Evolutionary conservation across 2,329 filamentous ascomycete genomes (phyloP).

Genomic region (Sphaceloma murrayae): DNA sequence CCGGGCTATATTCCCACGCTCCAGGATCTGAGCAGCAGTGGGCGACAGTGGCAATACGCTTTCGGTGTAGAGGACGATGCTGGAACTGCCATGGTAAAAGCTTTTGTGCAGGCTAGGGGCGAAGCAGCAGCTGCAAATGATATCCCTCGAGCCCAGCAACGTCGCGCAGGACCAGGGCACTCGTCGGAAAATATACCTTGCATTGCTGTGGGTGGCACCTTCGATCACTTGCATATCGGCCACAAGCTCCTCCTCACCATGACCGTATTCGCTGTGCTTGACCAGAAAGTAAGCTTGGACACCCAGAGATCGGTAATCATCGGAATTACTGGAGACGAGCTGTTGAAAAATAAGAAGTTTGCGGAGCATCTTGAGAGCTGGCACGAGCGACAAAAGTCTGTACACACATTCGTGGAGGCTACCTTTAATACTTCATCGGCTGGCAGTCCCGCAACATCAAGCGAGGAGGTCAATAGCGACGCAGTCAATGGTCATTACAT

Average conservation of each 20-base stretch:
- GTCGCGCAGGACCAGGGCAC: constrained; percentile 17
- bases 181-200: constrained; percentile 41
- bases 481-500: constrained; percentile 45
- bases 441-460: constrained; percentile 23
- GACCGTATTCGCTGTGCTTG: constrained; percentile 59
- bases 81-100: constrained; percentile 49
- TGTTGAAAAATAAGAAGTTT: constrained; percentile 83
- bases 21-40: constrained; percentile 37
- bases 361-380: constrained; percentile 72
- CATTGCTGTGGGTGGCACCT: constrained; percentile 83
- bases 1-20: constrained; percentile 44
- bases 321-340: constrained; percentile 78
- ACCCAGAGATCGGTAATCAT: constrained; percentile 49
- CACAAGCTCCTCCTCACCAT: constrained; percentile 96
- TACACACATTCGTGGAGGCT: constrained; percentile 59
- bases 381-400: constrained; percentile 59
- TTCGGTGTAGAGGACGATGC: constrained; percentile 58
- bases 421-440: constrained; percentile 50
- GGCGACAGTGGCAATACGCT: constrained; percentile 53
- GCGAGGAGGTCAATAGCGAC: constrained; percentile 33
- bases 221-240: constrained; percentile 89
- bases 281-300: constrained; percentile 30
- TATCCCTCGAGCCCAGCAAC: not conserved
- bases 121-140: not conserved
- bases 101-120: constrained; percentile 30